Base-by-base conservation (phyloP, 305 asterid genomes). In the Caryopteris hybrid region DNA sequence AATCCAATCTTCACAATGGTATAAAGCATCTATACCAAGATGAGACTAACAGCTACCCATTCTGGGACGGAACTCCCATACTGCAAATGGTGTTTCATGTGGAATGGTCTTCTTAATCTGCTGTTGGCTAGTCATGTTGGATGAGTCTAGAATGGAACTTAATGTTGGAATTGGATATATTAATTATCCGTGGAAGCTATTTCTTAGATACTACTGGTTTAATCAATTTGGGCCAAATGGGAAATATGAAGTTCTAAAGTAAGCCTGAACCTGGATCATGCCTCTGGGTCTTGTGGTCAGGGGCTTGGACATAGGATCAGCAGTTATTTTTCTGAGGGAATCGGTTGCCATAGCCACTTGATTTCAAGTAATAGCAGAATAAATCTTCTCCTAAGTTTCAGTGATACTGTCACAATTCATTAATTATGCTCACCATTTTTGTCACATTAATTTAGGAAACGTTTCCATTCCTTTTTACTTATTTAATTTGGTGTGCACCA, bases 401-500 rank as follows among this genome's bases (percentile, higher is more conserved):
- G 21, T 25, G 22, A 13, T 43, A 18, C 43, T 29, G 13, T 61
- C 64, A 51, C 53, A 36, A 70, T 36, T 31, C 9, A n/a, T 60
- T 61, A 29, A 8, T 58, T 59, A 23, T 58, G 47, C 55, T 70
- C 41, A 41, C 62, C 21, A 22, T 57, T 41, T 74, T 39, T 42
- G 51, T 68, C 68, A 25, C 53, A 64, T 80, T 27, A 47, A 46
- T 52, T 53, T 29, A 66, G 42, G 38, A 38, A 31, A 29, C 45
- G 38, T 55, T 20, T 64, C 27, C 72, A 61, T 58, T 36, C 38
- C 36, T 25, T 70, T 67, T 72, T 65, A 16, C 31, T 52, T 41
- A 29, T 61, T 66, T 46, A 13, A 56, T 68, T 53, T 38, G 46
- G 50, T 78, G 23, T 66, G 58, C 56, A 76, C 71, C 84, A 90